phyloP scores from a whole-genome alignment of 1,284 basidiomycete species.

The Sanguinoderma infundibulare region DNA sequence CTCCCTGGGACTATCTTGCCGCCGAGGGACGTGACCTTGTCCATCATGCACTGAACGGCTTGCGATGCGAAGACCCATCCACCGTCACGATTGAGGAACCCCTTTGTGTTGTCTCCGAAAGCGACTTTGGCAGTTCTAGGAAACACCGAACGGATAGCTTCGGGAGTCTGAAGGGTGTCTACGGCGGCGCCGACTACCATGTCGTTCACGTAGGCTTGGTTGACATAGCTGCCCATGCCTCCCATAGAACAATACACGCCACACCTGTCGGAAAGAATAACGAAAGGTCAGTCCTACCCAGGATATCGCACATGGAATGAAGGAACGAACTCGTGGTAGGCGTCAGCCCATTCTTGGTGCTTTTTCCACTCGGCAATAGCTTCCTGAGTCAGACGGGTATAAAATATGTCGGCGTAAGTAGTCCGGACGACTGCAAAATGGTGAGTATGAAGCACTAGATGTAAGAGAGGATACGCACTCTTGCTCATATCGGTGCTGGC shows the following conservation, averaged over 20 bases:
- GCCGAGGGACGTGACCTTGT: conserved; percentile 61
- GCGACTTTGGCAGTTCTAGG: conserved; percentile 41
- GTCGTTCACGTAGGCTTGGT: conserved; percentile 64
- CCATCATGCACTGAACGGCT: conserved; percentile 63
- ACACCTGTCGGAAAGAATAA: conserved; percentile 44
- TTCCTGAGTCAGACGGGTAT: conserved; percentile 71
- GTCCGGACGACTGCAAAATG: conserved; percentile 64
- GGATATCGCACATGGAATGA: conserved; percentile 14
- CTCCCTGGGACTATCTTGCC: conserved; percentile 65
- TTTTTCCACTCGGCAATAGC: conserved; percentile 77
- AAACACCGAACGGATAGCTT: conserved; percentile 50
- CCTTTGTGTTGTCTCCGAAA: conserved; percentile 42
- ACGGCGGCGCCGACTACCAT: conserved; percentile 53
- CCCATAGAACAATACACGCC: conserved; percentile 62
- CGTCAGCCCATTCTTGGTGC: conserved; percentile 66
- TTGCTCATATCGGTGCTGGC: conserved; percentile 89
- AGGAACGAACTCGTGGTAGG: conserved; percentile 73
- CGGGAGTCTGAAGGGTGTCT: conserved; percentile 41
- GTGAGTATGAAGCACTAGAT: not conserved
- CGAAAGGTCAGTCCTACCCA: not conserved
- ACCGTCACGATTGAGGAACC: conserved; percentile 78
- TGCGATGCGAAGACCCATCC: conserved; percentile 88
- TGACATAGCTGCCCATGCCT: conserved; percentile 44
- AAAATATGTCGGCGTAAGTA: conserved; percentile 72
- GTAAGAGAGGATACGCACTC: conserved; percentile 45